Evolutionary conservation across 345 rosid species (phyloP).

Genomic region (Gossypium mustelinum): DNA sequence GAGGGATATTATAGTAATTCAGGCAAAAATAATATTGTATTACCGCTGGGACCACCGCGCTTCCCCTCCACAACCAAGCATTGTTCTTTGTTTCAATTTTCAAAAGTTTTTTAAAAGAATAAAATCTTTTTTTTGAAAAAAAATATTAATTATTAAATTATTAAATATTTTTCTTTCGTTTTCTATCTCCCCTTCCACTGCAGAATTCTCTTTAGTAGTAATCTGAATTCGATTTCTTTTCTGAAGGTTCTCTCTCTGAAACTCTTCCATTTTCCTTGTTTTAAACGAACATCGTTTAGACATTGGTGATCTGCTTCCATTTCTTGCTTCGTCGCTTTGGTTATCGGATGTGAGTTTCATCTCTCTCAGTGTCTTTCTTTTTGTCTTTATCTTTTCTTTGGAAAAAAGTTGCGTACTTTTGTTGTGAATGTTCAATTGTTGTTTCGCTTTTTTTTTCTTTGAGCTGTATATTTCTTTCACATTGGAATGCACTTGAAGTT

Average conservation of each 20-base stretch:
- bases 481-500: conserved; percentile 6
- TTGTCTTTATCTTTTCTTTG: background rate
- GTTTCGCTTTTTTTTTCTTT: background rate
- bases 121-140: background rate
- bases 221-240: conserved; percentile 23
- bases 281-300: conserved; percentile 16
- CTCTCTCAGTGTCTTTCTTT: background rate
- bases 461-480: conserved; percentile 7
- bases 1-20: conserved; percentile 22
- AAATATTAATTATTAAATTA: background rate
- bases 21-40: background rate
- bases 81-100: conserved; percentile 29
- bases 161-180: conserved; percentile 31
- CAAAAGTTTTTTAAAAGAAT: background rate
- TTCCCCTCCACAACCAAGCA: conserved; percentile 53
- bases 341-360: conserved; percentile 37
- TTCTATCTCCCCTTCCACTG: conserved; percentile 42
- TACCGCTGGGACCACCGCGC: conserved; percentile 36
- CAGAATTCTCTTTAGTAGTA: conserved; percentile 44
- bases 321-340: conserved; percentile 13
- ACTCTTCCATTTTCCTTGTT: conserved; percentile 12
- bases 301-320: conserved; percentile 29
- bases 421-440: background rate
- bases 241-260: conserved; percentile 21
- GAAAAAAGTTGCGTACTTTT: background rate